Conservation (phyloP, 345 rosid species). For the Theobroma cacao region DNA sequence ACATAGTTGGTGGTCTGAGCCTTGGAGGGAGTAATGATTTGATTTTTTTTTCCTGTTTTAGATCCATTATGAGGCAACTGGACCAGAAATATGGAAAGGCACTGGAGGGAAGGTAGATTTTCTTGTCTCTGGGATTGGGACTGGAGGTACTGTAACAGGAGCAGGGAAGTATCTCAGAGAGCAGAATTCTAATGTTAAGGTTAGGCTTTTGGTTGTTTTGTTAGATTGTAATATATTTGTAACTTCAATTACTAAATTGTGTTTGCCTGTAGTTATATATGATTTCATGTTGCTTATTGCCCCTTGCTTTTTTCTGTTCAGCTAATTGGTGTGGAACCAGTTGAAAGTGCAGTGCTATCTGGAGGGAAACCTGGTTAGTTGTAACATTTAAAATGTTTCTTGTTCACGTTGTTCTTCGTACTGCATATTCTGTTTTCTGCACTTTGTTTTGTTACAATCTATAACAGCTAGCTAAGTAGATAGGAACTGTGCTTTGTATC, state of each 20-base stretch:
- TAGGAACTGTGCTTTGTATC: not conserved
- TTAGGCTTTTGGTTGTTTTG: constrained; percentile 17
- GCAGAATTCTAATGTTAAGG: constrained; percentile 66
- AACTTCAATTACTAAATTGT: not conserved
- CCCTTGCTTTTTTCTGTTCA: constrained; percentile 18
- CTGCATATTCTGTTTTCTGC: not conserved
- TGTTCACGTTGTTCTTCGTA: not conserved
- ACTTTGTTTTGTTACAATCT: not conserved
- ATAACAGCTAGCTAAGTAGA: not conserved
- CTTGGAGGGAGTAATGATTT: not conserved
- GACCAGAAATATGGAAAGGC: constrained; percentile 68
- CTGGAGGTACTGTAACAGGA: constrained; percentile 69
- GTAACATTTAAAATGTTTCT: not conserved
- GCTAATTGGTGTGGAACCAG: constrained; percentile 60
- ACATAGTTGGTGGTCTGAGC: not conserved
- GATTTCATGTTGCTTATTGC: constrained; percentile 10
- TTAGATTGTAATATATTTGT: not conserved
- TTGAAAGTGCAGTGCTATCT: constrained; percentile 49
- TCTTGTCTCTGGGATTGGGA: constrained; percentile 62
- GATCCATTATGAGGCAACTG: constrained; percentile 68
- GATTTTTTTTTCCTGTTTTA: constrained; percentile 17
- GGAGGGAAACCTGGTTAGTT: constrained; percentile 58
- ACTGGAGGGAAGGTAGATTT: constrained; percentile 60
- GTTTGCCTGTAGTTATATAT: not conserved
- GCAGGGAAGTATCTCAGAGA: constrained; percentile 63